Conservation (phyloP, 2,329 filamentous ascomycete genomes). For the Chaetomium olivaceum region DNA sequence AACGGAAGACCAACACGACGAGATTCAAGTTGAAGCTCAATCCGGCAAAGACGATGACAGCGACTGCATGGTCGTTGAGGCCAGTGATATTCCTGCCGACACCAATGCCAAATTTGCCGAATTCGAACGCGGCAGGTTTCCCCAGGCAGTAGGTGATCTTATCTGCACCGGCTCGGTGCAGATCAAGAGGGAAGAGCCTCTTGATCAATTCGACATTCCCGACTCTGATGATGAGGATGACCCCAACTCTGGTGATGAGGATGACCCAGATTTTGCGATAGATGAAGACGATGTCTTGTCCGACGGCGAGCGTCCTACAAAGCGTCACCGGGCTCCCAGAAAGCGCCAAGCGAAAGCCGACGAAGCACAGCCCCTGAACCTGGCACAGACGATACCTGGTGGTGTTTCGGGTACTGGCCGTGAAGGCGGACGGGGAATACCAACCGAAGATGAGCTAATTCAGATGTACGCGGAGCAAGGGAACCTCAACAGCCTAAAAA, state of each 20-base stretch:
- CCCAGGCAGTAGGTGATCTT: background rate
- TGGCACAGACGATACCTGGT: background rate
- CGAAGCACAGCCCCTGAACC: background rate
- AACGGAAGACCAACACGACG: background rate
- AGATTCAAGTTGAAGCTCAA: background rate
- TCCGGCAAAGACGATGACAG: background rate
- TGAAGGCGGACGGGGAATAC: background rate
- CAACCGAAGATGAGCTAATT: background rate
- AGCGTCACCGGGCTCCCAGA: background rate
- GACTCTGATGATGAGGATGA: background rate
- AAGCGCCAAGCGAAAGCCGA: background rate
- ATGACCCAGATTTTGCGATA: background rate
- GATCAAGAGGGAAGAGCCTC: background rate
- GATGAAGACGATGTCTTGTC: constrained; percentile 7
- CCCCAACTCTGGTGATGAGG: background rate
- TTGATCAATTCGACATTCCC: background rate
- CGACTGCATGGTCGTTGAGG: background rate
- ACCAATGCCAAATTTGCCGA: constrained; percentile 1
- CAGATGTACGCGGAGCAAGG: background rate
- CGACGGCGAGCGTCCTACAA: background rate
- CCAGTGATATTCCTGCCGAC: background rate
- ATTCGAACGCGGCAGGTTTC: background rate
- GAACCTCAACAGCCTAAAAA: background rate
- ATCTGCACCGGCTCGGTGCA: background rate
- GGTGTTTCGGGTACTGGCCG: background rate